Evolutionary conservation across 768 basidiomycete genomes (phyloP).

Genomic region (Cystofilobasidium capitatum): DNA sequence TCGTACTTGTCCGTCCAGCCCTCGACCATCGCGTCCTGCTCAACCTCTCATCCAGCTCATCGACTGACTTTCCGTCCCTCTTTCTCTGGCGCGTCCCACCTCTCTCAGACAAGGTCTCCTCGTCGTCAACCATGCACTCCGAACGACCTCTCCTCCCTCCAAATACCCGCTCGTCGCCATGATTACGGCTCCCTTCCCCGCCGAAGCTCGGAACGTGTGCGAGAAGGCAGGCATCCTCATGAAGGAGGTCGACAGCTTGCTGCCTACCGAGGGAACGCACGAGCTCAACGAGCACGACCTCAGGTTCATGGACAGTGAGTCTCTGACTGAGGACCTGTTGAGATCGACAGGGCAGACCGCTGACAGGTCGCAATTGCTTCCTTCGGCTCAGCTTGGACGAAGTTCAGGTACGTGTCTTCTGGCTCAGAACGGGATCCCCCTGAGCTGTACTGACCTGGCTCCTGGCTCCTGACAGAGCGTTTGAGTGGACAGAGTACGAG

Average conservation of each 20-base stretch:
- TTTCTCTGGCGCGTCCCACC: background rate
- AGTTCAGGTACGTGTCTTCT: constrained; percentile 18
- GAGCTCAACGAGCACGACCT: constrained; percentile 21
- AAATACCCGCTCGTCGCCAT: constrained; percentile 25
- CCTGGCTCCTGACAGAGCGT: background rate
- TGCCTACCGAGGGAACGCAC: constrained; percentile 19
- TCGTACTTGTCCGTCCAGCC: constrained; percentile 22
- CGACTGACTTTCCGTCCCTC: background rate
- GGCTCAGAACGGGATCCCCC: no score
- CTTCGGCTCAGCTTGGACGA: constrained; percentile 16
- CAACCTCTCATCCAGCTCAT: background rate
- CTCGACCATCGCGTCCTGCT: no score
- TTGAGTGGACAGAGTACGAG: constrained; percentile 28
- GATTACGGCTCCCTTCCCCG: constrained; percentile 25
- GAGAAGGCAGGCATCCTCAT: constrained; percentile 22
- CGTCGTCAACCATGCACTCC: constrained; percentile 23
- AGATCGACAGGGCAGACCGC: no score
- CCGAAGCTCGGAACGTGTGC: constrained; percentile 15
- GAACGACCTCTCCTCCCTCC: constrained; percentile 16
- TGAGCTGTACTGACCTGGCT: background rate
- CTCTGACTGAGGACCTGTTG: no score
- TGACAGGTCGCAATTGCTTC: background rate
- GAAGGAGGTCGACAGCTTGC: constrained; percentile 27
- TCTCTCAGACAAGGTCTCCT: constrained; percentile 23
- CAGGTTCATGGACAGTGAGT: constrained; percentile 21